Evolutionary conservation across 202 grass and related monocot genomes (phyloP).

Genomic region (Bolboschoenoplectus hybrid): DNA sequence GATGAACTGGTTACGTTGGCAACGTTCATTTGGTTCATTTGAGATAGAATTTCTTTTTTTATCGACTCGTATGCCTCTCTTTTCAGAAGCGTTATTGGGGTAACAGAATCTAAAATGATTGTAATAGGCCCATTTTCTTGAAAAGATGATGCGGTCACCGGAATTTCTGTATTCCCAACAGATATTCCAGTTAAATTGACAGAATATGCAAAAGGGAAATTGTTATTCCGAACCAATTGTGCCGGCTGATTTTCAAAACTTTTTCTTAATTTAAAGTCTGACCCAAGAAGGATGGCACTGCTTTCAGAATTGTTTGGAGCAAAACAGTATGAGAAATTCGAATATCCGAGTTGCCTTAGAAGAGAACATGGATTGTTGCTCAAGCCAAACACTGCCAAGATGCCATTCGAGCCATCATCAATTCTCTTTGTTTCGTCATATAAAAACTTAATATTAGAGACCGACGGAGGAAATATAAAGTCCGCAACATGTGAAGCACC

Average conservation of each 20-base stretch:
- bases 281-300: slow-evolving; percentile 18
- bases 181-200: slow-evolving; percentile 24
- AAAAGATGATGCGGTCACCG: neutral
- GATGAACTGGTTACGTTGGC: slow-evolving; percentile 1
- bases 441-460: slow-evolving; percentile 19
- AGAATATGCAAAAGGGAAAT: slow-evolving; percentile 24
- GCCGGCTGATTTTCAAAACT: neutral
- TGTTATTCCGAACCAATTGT: neutral
- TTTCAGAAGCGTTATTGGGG: slow-evolving; percentile 20
- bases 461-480: slow-evolving; percentile 8
- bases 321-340: slow-evolving; percentile 33
- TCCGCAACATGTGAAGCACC: neutral
- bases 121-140: slow-evolving; percentile 25
- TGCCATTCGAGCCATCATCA: neutral
- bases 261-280: slow-evolving; percentile 9
- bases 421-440: neutral
- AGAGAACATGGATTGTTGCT: slow-evolving; percentile 34
- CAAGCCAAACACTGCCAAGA: slow-evolving; percentile 19
- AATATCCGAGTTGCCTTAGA: slow-evolving; percentile 22
- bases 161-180: slow-evolving; percentile 1
- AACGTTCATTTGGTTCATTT: slow-evolving; percentile 7
- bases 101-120: slow-evolving; percentile 29
- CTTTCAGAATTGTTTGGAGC: slow-evolving; percentile 20
- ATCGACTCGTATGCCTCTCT: slow-evolving; percentile 8
- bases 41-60: slow-evolving; percentile 26